Evolutionary conservation across 352 stramenopile species (phyloP), one percentile per base, ranked within the genome.

Genomic region (Globisporangium rhizosaccharum): DNA sequence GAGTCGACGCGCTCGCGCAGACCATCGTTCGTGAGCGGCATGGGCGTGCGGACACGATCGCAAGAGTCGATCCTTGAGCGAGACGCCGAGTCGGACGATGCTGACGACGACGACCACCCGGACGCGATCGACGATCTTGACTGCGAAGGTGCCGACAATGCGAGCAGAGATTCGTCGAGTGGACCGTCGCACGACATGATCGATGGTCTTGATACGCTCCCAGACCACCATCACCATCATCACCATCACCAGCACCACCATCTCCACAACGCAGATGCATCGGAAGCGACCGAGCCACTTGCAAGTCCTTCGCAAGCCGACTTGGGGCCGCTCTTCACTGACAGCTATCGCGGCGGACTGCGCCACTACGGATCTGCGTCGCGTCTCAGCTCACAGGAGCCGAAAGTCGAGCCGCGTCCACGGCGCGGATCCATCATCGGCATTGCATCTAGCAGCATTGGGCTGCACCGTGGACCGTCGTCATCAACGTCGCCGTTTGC

Each of bases 61-160:
- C 49, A 62, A 14, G 26, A 7, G 30, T 62, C 57, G n/a, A 57
- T 58, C 46, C 51, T 14, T 37, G 51, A 48, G 8, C 12, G 36
- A 37, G 14, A 26, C 14, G 30, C 26, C 23, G 50, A 63, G 44
- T 12, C 18, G 20, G 26, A 41, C 20, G 15, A 51, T 5, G 39
- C 23, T 8, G 49, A 46, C 2, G 20, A 52, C 33, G 20, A 53
- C 26, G 30, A n/a, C 4, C n/a, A 49, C 20, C 20, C 46, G 25
- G 28, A 56, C 47, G 23, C 36, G 28, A 44, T 59, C 17, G 30
- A 36, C 1, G 51, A 46, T 10, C 0, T n/a, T 2, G 18, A 47
- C 41, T 61, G 6, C 49, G 66, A 12, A 8, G 57, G 66, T 30
- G 25, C 65, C 14, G 61, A 63, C 44, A n/a, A 73, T 63, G 30